Conservation (phyloP, 2,329 filamentous ascomycete genomes). For the Delphinella strobiligena region DNA sequence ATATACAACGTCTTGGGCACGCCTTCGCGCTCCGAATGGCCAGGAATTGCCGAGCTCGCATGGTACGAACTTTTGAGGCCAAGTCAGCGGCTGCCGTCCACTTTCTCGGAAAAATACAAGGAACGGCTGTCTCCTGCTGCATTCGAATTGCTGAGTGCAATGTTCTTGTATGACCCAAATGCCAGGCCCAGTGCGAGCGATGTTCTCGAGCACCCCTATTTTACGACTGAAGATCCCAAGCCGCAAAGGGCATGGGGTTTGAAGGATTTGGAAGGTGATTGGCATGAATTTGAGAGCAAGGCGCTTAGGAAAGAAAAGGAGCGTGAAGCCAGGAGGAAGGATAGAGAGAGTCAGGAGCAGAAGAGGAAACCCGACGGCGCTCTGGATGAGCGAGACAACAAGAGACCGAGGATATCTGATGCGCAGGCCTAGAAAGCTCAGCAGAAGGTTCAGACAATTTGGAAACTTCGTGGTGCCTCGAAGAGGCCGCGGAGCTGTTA, state of each 20-base stretch:
- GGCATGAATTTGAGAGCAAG: slow-evolving; percentile 98
- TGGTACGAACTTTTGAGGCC: slow-evolving; percentile 92
- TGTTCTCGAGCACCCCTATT: slow-evolving; percentile 80
- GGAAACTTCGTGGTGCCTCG: too few species aligned
- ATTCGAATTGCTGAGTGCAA: slow-evolving; percentile 67
- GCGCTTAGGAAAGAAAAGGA: slow-evolving; percentile 84
- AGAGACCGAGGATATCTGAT: slow-evolving; percentile 4
- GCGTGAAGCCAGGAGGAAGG: slow-evolving; percentile 39
- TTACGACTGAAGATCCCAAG: slow-evolving; percentile 65
- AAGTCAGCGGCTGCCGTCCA: slow-evolving; percentile 55
- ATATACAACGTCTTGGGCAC: slow-evolving; percentile 91
- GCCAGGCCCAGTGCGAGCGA: slow-evolving; percentile 74
- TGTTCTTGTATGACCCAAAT: slow-evolving; percentile 82
- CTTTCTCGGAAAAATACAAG: slow-evolving; percentile 74
- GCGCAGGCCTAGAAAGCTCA: slow-evolving; percentile 1
- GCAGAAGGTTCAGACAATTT: not conserved
- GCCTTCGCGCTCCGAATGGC: slow-evolving; percentile 75
- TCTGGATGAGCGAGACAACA: slow-evolving; percentile 3
- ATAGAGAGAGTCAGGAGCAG: slow-evolving; percentile 33
- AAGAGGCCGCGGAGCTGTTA: too few species aligned
- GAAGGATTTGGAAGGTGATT: slow-evolving; percentile 74
- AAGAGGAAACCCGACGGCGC: slow-evolving; percentile 27
- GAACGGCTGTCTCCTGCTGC: slow-evolving; percentile 66
- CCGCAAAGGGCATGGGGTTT: slow-evolving; percentile 74
- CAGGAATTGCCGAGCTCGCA: slow-evolving; percentile 79